Base-by-base conservation (phyloP, 2,329 filamentous ascomycete species). In the Colletotrichum plurivorum region DNA sequence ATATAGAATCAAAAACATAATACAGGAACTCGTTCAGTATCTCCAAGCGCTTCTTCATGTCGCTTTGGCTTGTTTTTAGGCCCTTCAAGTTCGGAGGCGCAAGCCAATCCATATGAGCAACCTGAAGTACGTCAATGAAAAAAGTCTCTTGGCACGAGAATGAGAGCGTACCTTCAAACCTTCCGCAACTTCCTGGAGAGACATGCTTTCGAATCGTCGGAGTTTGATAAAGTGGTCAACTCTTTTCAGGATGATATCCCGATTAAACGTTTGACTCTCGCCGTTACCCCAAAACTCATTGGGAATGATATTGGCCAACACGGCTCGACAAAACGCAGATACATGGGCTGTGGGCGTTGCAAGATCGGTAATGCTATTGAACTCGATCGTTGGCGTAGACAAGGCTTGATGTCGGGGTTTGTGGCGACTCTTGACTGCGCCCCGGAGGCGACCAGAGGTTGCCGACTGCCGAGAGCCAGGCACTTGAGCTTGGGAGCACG, bases 1-100 rank as follows among this genome's bases (percentile, higher is more conserved):
- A 77, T 22, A 98, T 85, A 0, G 95, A 98, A 79, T 99, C 96
- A 75, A 99, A 96, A 4, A 97, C 73, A 77, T 95, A 99, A 81
- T 98, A 98, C 7, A 98, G 75, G 67, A 98, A 90, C 78, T 99
- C 96, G 61, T 90, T 81, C 56, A 98, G 88, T 0, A 98, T 85
- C 75, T 98, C 93, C 27, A 83, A 84, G 12, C 95, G 90, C 79
- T 98, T 98, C 7, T 83, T 81, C 36, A 88, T 84, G 76, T 98
- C 95, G 0, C 92, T 90, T 68, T 85, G 84, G 69, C 92, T 92
- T 57, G 92, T 83, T 63, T 91, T 95, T 10, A 78, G 75, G 2
- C 77, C 78, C 15, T 77, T 73, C 1, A 85, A 76, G 13, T 79
- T 79, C 1, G 87, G 86, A 41, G 89, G 87, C 20, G 84, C 84